Evolutionary conservation across 2,329 filamentous ascomycete species (phyloP), one percentile per base, ranked within the genome.

Genomic region (Cladosporium sp.): DNA sequence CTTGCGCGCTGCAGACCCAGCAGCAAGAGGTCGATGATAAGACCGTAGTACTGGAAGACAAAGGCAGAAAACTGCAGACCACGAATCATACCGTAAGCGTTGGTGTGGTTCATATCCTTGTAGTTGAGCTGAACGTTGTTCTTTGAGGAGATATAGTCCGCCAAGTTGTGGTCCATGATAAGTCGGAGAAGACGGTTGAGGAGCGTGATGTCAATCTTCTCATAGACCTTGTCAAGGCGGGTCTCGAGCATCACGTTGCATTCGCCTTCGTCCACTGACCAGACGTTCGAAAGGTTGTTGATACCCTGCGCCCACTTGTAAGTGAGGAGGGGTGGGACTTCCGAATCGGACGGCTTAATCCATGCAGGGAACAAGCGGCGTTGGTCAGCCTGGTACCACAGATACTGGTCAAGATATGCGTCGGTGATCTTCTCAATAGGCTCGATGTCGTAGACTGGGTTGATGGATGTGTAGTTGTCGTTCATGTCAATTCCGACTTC

Each of bases 281-380:
- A 99, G 22, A 99, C 91, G 58, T 89, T 88, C 62, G 90, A 88
- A 41, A 99, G 76, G 65, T 99, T 99, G 77, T 99, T 99, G 77
- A 99, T 97, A 44, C 93, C 93, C 68, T 99, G 95, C 1, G 93
- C 91, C 95, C 95, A 99, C 71, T 99, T 99, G 78, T 99, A 99
- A 0, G 89, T 88, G 53, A 99, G 74, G 13, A 99, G 76, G 20
- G 93, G 93, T 2, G 95, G 93, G 0, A 99, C 93, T 69, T 99
- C 95, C 0, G 92, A 96, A 67, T 99, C 93, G 0, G 93, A 97
- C 7, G 93, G 93, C 75, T 99, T 99, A 73, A 99, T 96, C 93
- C 93, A 99, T 15, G 89, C 88, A 2, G 93, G 93, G 78, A 99
- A 99, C 39, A 99, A 78, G 68, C 97, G 91, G 47, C 93, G 85